Conservation (phyloP, 1,284 basidiomycete genomes). For the Schizopora paradoxa region DNA sequence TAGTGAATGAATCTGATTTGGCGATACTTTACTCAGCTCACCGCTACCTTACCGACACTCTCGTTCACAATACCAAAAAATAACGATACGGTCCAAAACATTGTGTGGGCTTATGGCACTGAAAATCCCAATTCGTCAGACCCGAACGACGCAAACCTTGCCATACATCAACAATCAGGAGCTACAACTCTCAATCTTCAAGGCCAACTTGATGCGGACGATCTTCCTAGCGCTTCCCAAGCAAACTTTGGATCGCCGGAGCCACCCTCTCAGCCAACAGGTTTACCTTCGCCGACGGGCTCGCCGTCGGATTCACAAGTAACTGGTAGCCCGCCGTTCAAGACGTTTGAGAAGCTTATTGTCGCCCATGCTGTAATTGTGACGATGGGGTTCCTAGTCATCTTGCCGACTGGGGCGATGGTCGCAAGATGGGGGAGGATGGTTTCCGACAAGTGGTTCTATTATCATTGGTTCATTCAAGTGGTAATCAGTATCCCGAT, state of each 20-base stretch:
- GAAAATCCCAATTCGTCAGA: slow-evolving; percentile 35
- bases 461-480: slow-evolving; percentile 45
- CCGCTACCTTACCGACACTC: slow-evolving; percentile 17
- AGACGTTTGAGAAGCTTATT: slow-evolving; percentile 35
- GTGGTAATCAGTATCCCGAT: slow-evolving; percentile 44
- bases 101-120: slow-evolving; percentile 55
- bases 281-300: slow-evolving; percentile 4
- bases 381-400: slow-evolving; percentile 52
- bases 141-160: slow-evolving; percentile 32
- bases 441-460: slow-evolving; percentile 55
- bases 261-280: slow-evolving; percentile 7
- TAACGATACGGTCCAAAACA: slow-evolving; percentile 30
- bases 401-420: slow-evolving; percentile 55
- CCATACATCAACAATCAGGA: slow-evolving; percentile 44
- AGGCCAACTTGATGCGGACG: slow-evolving; percentile 30
- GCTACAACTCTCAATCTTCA: slow-evolving; percentile 40
- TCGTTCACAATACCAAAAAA: slow-evolving; percentile 35
- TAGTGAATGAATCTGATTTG: slow-evolving; percentile 37
- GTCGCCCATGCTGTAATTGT: slow-evolving; percentile 50
- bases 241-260: background rate
- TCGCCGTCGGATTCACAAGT: slow-evolving; percentile 2
- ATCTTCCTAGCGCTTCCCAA: slow-evolving; percentile 11
- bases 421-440: slow-evolving; percentile 57
- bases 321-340: slow-evolving; percentile 8
- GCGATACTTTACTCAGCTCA: slow-evolving; percentile 31